Conservation (phyloP, 1,139 yeast genomes). For the Nadsonia starkeyi-henricii region DNA sequence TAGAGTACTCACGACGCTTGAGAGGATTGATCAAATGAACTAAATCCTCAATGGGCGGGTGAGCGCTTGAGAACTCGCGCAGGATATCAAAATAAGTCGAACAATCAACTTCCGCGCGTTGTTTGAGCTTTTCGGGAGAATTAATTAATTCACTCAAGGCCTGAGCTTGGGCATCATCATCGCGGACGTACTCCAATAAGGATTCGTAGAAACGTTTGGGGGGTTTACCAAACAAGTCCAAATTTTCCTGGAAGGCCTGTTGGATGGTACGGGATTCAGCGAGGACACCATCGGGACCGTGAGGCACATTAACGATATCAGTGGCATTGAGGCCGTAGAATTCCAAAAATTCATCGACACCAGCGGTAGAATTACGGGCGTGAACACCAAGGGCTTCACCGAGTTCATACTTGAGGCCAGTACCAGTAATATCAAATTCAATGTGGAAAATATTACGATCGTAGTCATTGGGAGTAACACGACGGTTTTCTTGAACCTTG, state of each 20-base stretch:
- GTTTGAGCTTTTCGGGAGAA: conserved; percentile 64
- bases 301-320: conserved; percentile 54
- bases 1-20: conserved; percentile 97
- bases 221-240: conserved; percentile 89
- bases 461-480: conserved; percentile 85
- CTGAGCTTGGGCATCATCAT: conserved; percentile 52
- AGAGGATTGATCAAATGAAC: conserved; percentile 66
- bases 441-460: conserved; percentile 94
- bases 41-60: conserved; percentile 63
- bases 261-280: conserved; percentile 66
- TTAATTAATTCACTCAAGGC: conserved; percentile 51
- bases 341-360: conserved; percentile 54
- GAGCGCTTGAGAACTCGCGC: conserved; percentile 67
- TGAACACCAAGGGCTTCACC: conserved; percentile 97
- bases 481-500: conserved; percentile 79
- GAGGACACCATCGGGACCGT: conserved; percentile 45
- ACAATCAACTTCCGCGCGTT: conserved; percentile 73
- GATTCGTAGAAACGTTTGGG: conserved; percentile 89
- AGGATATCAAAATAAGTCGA: conserved; percentile 72
- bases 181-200: conserved; percentile 51
- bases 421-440: conserved; percentile 82
- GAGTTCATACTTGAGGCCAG: conserved; percentile 80
- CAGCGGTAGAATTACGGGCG: conserved; percentile 61
- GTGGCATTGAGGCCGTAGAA: conserved; percentile 62
- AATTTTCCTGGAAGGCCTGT: conserved; percentile 64